Base-by-base conservation (phyloP, 2,329 filamentous ascomycete species). In the Aspergillus pseudotamarii region DNA sequence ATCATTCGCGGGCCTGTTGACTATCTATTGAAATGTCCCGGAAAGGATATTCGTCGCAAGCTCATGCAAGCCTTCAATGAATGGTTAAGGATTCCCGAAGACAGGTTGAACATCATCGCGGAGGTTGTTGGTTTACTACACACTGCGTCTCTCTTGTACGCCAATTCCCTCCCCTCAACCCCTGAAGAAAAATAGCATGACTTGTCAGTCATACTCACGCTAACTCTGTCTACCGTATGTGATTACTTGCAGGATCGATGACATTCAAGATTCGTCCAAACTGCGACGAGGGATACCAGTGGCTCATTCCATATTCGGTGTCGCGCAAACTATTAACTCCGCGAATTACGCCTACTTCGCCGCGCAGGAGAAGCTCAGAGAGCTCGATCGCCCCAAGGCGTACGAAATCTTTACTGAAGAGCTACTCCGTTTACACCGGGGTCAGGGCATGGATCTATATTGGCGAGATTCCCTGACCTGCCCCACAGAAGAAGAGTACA, bases 251-350 rank as follows among this genome's bases (percentile, higher is more conserved):
- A 79, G 78, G 43, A 77, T 83, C 67, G 82, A 84, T 65, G 82
- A 84, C 60, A 78, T 84, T 28, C 75, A 84, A 71, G 82, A 84
- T 68, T 73, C 72, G 57, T 84, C 81, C 2, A 66, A 74, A 6
- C 73, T 84, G 30, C 79, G 82, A 8, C 76, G 82, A 36, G 82
- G 83, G 1, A 70, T 76, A 5, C 81, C 83, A 4, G 79, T 81
- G 2, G 79, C 82, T 0, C 82, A 85, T 70, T 77, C 72, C 58
- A 79, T 84, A 51, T 84, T 82, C 67, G 83, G 83, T 30, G 74
- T 74, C 10, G 76, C 81, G 4, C 82, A 83, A 65, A 83, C 82
- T 0, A 82, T 83, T 68, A 83, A 83, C 71, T 77, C 75, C 16
- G 80, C 79, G 26, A 82, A 80, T 64, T 79, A 79, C 60, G 73